Evolutionary conservation across 1,284 basidiomycete species (phyloP), one percentile per base, ranked within the genome.

Genomic region (Xerocomus amazonicus): DNA sequence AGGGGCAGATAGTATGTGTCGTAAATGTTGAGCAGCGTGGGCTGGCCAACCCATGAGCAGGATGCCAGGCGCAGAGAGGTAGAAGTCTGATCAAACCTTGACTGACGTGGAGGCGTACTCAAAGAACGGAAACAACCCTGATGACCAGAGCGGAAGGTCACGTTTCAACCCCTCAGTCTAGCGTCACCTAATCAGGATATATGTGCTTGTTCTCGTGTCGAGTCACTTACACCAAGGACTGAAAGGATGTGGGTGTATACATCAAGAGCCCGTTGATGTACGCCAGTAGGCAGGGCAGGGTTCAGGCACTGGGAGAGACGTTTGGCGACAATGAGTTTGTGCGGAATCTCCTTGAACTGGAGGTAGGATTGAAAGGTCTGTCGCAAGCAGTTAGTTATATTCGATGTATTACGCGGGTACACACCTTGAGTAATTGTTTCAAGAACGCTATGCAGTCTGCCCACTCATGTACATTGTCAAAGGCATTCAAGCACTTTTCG

Each of bases 371-470:
- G 95, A 36, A 99, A 83, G 0, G 94, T 91, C 92, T 95, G 63
- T 9, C 37, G 23, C 12, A 27, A 32, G 38, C 16, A 10, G 40
- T 55, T 32, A 49, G 43, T 16, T 13, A 41, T 29, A 46, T 29
- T 26, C n/a, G 35, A 28, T 26, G 8, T 8, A 42, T 52, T 9
- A 6, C 23, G 17, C 41, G 23, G 19, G 54, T 35, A 48, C 45
- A 38, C 36, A 67, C 94, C 80, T 98, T 99, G 58, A 97, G 83
- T 51, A 99, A 72, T 55, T 95, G 87, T 60, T 94, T 95, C 63
- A 99, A 73, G 71, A 99, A 99, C 38, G 96, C 90, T 66, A 98
- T 98, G 69, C 96, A 99, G 74, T 99, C 97, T 51, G 97, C 96
- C 97, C 97, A 99, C 74, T 99, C 97, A 54, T 96, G 92, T 54